Evolutionary conservation across 768 basidiomycete genomes (phyloP).

Genomic region (Pleurotus pulmonarius): DNA sequence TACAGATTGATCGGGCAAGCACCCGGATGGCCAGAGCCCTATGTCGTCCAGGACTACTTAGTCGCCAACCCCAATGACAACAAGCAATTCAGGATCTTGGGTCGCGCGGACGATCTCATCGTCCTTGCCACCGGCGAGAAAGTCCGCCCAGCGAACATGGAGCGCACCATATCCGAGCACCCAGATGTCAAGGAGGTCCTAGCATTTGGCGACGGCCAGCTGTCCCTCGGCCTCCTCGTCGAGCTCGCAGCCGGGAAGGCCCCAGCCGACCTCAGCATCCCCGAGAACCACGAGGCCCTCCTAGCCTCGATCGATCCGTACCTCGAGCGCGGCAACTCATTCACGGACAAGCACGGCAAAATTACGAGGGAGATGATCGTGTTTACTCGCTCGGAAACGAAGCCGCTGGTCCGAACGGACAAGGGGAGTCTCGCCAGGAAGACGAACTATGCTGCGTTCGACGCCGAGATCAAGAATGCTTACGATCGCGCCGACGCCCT

Average conservation of each 20-base stretch:
- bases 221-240: constrained; percentile 31
- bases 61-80: constrained; percentile 23
- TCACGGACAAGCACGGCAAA: constrained; percentile 33
- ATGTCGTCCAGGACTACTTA: constrained; percentile 35
- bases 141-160: constrained; percentile 28
- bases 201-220: constrained; percentile 32
- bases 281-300: constrained; percentile 15
- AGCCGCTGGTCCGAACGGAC: constrained; percentile 30
- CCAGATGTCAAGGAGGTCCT: constrained; percentile 32
- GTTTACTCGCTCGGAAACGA: constrained; percentile 24
- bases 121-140: constrained; percentile 43
- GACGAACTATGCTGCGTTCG: constrained; percentile 26
- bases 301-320: constrained; percentile 23
- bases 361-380: constrained; percentile 34
- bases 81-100: constrained; percentile 30
- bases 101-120: constrained; percentile 36
- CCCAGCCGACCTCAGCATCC: constrained; percentile 12
- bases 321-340: constrained; percentile 29
- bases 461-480: constrained; percentile 26
- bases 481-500: constrained; percentile 25
- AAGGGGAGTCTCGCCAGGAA: constrained; percentile 35
- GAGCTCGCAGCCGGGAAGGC: constrained; percentile 21
- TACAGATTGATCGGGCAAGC: constrained; percentile 26
- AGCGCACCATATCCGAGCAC: constrained; percentile 29
- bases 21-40: constrained; percentile 29